phyloP scores from a whole-genome alignment of 2,329 filamentous ascomycete species.

The Leptosphaerulina australis region DNA sequence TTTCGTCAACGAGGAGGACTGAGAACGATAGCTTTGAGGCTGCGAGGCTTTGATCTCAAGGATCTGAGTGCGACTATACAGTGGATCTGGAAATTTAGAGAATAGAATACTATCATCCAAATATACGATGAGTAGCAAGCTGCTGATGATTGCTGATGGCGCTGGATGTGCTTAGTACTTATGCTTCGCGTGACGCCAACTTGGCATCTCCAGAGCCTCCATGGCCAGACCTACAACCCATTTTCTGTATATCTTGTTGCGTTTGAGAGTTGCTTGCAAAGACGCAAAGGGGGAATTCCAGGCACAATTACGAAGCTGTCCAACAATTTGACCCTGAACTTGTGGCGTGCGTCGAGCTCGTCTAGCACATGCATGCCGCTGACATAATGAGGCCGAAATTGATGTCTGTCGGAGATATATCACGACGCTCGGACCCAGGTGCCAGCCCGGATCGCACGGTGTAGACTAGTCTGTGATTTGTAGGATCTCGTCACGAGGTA shows the following conservation, averaged over 20 bases:
- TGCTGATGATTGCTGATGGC: too few relatives aligned
- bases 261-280: not conserved
- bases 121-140: too few relatives aligned
- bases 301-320: not conserved
- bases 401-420: not conserved
- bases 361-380: not conserved
- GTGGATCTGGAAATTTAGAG: too few relatives aligned
- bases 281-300: not conserved
- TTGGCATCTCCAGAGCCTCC: too few relatives aligned
- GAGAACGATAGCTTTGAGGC: slow-evolving; percentile 14
- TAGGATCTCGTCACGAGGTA: not conserved
- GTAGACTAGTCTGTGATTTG: not conserved
- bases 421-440: too few relatives aligned
- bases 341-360: not conserved
- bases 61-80: too few relatives aligned
- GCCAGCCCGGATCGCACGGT: too few relatives aligned
- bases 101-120: too few relatives aligned
- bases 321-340: not conserved
- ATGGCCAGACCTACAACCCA: not conserved
- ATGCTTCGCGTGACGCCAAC: too few relatives aligned
- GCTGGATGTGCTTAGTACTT: too few relatives aligned
- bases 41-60: slow-evolving; percentile 5
- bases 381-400: not conserved
- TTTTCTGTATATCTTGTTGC: not conserved
- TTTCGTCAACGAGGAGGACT: slow-evolving; percentile 4